Conservation (phyloP, 78 protist species). For the Pigoraptor vietnamica region DNA sequence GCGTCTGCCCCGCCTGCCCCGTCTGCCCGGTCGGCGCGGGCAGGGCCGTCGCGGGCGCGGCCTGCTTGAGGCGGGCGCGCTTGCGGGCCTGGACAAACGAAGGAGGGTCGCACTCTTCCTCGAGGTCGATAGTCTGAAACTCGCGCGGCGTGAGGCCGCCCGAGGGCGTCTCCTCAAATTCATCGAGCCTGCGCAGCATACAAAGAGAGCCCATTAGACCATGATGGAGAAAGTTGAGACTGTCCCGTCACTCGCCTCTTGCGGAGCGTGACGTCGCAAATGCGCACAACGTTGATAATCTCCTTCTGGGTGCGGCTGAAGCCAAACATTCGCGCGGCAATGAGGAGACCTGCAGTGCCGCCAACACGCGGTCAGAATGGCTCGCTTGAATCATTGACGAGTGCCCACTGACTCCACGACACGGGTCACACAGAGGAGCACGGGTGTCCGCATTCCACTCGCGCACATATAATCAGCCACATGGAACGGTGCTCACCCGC, state of each 20-base stretch:
- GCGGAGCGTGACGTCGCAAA: slow-evolving; percentile 70
- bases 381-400: no score
- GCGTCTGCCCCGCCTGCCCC: not conserved
- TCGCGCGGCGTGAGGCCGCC: slow-evolving; percentile 32
- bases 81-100: slow-evolving; percentile 20
- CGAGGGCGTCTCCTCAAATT: slow-evolving; percentile 50
- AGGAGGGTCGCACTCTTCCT: slow-evolving; percentile 72
- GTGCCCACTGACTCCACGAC: not conserved
- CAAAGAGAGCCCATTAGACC: not conserved
- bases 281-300: slow-evolving; percentile 67
- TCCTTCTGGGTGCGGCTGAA: slow-evolving; percentile 74
- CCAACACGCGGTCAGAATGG: no score
- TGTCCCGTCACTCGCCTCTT: not conserved
- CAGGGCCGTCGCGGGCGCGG: not conserved
- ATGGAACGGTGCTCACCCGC: slow-evolving; percentile 29
- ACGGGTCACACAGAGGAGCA: not conserved
- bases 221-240: no score
- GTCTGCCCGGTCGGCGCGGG: no score
- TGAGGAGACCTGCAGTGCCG: slow-evolving; percentile 68
- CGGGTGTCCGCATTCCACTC: not conserved
- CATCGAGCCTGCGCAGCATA: slow-evolving; percentile 18
- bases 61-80: not conserved
- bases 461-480: not conserved
- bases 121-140: slow-evolving; percentile 49
- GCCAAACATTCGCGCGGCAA: slow-evolving; percentile 90